Evolutionary conservation across 1,284 basidiomycete species (phyloP), one percentile per base, ranked within the genome.

Genomic region (Leccinum holopus): DNA sequence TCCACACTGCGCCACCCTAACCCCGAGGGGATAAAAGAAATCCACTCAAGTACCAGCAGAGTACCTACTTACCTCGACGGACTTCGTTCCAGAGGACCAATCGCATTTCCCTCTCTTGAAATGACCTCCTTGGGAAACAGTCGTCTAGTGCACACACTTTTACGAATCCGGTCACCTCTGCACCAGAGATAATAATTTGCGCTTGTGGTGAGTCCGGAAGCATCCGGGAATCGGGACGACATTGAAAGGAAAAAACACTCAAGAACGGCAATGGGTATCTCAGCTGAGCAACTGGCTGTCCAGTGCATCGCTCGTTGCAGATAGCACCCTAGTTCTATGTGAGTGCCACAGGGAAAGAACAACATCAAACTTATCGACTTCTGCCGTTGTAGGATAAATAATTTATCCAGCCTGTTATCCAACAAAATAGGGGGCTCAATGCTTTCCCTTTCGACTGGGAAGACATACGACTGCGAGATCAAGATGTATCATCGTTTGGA

Each of bases 71-170:
- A 55, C 57, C 63, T 82, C 79, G 59, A 82, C 66, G 21, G 76
- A 79, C 80, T 67, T 3, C 80, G 79, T 64, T 80, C 78, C 30
- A 82, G 68, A 5, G 79, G 78, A 16, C 80, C 81, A 10, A 78
- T 71, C 12, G 71, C 64, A 49, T 71, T 70, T 5, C 75, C 76
- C 3, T 71, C 77, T 32, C 65, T 70, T 70, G 41, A 78, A 69
- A 63, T 68, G 5, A 79, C 80, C 41, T 75, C 67, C 33, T 69
- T 70, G 11, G 79, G 30, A 21, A 65, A 25, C 44, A 47, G 44
- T 47, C 44, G 6, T 18, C 10, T 55, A 63, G 44, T 60, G 55
- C 30, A 63, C 61, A 21, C 49, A 18, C 41, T 58, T 63, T 41
- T 59, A 33, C 61, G 53, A 66, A 66, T 47, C 52, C 59, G 30